These are phyloP conservation scores for Gossypium aridum DNA, from an alignment of 441 rosid genomes.

Conservation along the genomic window DNA sequence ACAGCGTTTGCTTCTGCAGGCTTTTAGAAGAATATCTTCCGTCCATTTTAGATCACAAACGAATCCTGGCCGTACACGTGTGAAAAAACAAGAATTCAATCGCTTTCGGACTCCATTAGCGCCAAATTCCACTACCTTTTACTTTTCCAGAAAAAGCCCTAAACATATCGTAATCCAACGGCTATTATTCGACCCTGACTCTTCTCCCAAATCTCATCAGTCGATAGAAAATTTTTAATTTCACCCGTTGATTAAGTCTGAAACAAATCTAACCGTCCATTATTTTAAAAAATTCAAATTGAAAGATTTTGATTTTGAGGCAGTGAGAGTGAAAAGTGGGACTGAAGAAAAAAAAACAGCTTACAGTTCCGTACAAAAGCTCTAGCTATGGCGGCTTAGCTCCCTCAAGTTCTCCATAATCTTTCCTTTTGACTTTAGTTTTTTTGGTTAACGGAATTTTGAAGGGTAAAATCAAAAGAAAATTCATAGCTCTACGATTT, in stretches of 20 bases:
- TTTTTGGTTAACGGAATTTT: not conserved
- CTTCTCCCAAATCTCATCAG: slow-evolving; percentile 26
- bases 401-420: not conserved
- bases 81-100: slow-evolving; percentile 1
- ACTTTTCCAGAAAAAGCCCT: slow-evolving; percentile 13
- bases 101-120: slow-evolving; percentile 26
- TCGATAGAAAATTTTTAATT: slow-evolving; percentile 25
- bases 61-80: slow-evolving; percentile 22
- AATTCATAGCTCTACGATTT: not conserved
- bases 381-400: slow-evolving; percentile 7
- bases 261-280: slow-evolving; percentile 12
- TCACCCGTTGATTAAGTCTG: slow-evolving; percentile 32
- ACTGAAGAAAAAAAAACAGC: not conserved
- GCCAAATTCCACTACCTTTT: slow-evolving; percentile 42
- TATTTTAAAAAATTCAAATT: slow-evolving; percentile 27
- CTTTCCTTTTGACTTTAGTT: not conserved
- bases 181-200: not conserved
- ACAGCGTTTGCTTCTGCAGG: not conserved
- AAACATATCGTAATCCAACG: slow-evolving; percentile 28
- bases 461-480: not conserved
- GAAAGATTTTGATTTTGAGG: slow-evolving; percentile 20
- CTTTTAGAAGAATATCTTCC: slow-evolving; percentile 16
- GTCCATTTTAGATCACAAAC: slow-evolving; percentile 12
- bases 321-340: slow-evolving; percentile 22
- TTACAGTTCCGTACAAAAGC: not conserved